Base-by-base conservation (phyloP, 1,284 basidiomycete species). In the Ustilago loliicola region DNA sequence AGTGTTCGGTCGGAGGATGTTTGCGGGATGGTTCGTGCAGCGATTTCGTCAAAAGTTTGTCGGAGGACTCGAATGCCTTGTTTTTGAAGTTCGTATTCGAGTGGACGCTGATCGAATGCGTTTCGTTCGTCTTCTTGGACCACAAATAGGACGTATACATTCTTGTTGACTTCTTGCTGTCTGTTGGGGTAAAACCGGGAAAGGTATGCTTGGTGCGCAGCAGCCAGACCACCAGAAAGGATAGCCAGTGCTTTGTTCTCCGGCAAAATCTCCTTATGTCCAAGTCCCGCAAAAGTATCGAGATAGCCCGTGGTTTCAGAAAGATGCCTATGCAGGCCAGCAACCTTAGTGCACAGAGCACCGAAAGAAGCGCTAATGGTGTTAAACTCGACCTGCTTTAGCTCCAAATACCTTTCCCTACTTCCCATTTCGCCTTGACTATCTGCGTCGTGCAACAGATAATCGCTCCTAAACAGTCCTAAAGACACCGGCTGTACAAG, bases 311-410 rank as follows among this genome's bases (percentile, higher is more conserved):
- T 70, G 0, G 67, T 72, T 15, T 25, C n/a, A 8, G 72, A 29
- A 15, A 83, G 52, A 21, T 74, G 80, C 88, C 72, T 80, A 87
- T 98, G 96, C 83, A 98, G 87, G 27, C 90, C 90, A 19, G 92
- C 90, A 8, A 91, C 90, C 48, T 89, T 90, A 69, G 94, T 90
- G 3, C 93, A 94, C 17, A 98, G 88, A 0, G 91, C 87, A 1
- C 95, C 96, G 84, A 98, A 98, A 1, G 94, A 95, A 0, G 93
- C 91, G 0, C 95, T 94, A 78, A 98, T 96, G 6, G 96, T 98
- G 86, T 99, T 99, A 88, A 98, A 97, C 87, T 99, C 97, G 60
- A 99, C 96, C 88, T 99, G 96, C 86, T 95, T 97, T 69, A 99
- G 88, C 30, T 88, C 88, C 11, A 91, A 79, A 5, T 61, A 27